phyloP scores from a whole-genome alignment of 345 rosid genomes.

The Litchi chinensis region DNA sequence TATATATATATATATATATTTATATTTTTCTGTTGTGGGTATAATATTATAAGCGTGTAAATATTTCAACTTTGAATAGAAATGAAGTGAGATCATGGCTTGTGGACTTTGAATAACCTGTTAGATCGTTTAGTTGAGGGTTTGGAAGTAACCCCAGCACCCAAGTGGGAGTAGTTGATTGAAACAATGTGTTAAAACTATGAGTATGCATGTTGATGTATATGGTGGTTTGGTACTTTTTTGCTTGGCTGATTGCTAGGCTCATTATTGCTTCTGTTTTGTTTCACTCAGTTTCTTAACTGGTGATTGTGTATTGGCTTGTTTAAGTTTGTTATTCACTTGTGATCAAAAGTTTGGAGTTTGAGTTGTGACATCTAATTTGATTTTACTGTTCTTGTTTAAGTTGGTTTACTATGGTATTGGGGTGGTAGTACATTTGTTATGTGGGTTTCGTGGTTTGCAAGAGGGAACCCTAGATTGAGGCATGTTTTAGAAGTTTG shows the following conservation, averaged over 20 bases:
- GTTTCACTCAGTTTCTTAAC: not conserved
- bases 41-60: not conserved
- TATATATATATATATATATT: no score
- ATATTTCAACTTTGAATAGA: not conserved
- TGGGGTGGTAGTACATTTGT: not conserved
- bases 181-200: not conserved
- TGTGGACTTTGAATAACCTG: not conserved
- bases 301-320: not conserved
- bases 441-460: not conserved
- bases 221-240: not conserved
- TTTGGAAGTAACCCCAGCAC: not conserved
- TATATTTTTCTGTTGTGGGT: not conserved
- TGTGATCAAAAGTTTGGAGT: not conserved
- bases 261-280: not conserved
- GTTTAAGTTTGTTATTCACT: not conserved
- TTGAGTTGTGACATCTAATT: not conserved
- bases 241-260: not conserved
- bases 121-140: not conserved
- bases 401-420: not conserved
- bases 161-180: not conserved
- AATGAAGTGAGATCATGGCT: not conserved
- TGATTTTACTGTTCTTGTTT: not conserved
- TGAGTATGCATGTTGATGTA: not conserved
- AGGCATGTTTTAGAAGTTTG: slow-evolving; percentile 1
- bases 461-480: slow-evolving; percentile 4